phyloP scores from a whole-genome alignment of 495 filamentous ascomycete species.

The Neurospora sp. region DNA sequence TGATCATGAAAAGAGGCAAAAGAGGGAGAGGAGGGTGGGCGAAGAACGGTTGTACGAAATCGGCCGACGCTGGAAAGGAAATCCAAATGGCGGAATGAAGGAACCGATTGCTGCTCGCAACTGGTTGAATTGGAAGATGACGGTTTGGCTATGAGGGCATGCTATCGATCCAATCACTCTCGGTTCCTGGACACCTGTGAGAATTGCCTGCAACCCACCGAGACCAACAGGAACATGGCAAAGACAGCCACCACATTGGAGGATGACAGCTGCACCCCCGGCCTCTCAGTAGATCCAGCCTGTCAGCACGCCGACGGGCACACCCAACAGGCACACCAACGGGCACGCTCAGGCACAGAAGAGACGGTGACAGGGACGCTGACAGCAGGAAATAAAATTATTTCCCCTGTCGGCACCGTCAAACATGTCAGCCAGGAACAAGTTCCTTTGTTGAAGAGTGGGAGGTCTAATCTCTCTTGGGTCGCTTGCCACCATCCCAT shows the following conservation, averaged over 20 bases:
- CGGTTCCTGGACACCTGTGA: not conserved
- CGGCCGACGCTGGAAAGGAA: not conserved
- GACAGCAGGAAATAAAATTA: not conserved
- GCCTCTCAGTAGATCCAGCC: not conserved
- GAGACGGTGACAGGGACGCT: not conserved
- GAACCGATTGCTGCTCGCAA: not conserved
- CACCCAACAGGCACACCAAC: not conserved
- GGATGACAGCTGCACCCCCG: not conserved
- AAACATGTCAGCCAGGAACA: not conserved
- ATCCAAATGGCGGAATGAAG: not conserved
- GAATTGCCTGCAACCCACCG: not conserved
- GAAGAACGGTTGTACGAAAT: not conserved
- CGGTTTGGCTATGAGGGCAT: not conserved
- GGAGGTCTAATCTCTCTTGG: not conserved
- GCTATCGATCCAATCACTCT: not conserved
- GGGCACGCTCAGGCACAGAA: not conserved
- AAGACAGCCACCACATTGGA: not conserved
- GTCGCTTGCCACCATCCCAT: not conserved
- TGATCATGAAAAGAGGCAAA: not conserved
- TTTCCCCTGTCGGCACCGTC: not conserved
- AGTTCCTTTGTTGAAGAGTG: not conserved
- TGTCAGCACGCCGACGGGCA: not conserved
- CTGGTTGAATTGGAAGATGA: not conserved
- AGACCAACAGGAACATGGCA: not conserved
- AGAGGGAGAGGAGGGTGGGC: not conserved